Base-by-base conservation (phyloP, 2,329 filamentous ascomycete genomes). In the Pseudogymnoascus sp. region DNA sequence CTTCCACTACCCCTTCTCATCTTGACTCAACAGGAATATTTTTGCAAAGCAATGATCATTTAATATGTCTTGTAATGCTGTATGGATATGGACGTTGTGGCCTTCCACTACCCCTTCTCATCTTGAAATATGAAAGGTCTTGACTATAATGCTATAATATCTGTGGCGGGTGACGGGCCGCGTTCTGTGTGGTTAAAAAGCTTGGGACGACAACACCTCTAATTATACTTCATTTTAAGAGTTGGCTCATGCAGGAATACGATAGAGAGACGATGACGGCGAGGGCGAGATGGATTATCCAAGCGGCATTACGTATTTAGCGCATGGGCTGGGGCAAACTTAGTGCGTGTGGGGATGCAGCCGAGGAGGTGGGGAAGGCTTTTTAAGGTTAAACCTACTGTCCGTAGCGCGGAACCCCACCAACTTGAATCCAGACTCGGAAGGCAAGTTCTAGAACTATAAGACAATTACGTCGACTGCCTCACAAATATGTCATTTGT, bases 41-140 rank as follows among this genome's bases (percentile, higher is more conserved):
- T 26, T 68, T 6, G 66, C 61, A 3, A 68, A 65, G 6, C 26
- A 55, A 31, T 52, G 45, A 52, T 29, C 26, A 52, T 6, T 14
- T 12, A 21, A 55, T 33, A 29, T 14, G 14, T 16, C 12, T 16
- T 31, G 6, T 19, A 19, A 31, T 10, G 26, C 11, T 12, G 10
- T 19, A 12, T 4, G 8, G 8, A 19, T 19, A 23, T 11, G 45
- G 10, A 12, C 26, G n/a, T 11, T 19, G n/a, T 4, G 4, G 10
- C n/a, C 6, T 52, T 33, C 26, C 43, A 52, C 10, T 11, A 2
- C 21, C 16, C 6, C 29, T 55, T 52, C 33, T 33, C 3, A 19
- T 33, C 21, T n/a, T 6, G 21, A 14, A 21, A 8, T 14, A 55
- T 11, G 45, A 29, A 6, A 29, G 16, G 3, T 31, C 23, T 52